Conservation (phyloP, 345 rosid genomes). For the Jatropha curcas region DNA sequence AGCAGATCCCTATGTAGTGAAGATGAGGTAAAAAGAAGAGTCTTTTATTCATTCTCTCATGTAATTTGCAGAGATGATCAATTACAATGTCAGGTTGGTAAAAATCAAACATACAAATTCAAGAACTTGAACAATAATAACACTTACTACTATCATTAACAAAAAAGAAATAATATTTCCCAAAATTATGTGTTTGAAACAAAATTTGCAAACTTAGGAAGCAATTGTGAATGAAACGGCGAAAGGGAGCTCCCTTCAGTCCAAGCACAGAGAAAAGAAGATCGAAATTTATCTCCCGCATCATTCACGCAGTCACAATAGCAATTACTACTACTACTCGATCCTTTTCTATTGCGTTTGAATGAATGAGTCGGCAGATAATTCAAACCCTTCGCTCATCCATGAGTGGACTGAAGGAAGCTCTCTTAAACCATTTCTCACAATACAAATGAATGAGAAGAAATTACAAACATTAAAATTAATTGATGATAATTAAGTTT, state of each 20-base stretch:
- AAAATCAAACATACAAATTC: too few species aligned
- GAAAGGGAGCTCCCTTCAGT: conserved; percentile 50
- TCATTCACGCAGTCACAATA: conserved; percentile 51
- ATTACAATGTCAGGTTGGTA: too few species aligned
- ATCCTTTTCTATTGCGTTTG: conserved; percentile 30
- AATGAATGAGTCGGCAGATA: conserved; percentile 38
- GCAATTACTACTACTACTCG: too few species aligned
- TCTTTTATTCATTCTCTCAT: neutral
- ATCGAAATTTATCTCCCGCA: conserved; percentile 53
- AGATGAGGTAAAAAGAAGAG: too few species aligned
- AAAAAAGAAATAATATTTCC: too few species aligned
- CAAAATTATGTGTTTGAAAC: neutral
- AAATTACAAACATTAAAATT: too few species aligned
- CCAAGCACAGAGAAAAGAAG: conserved; percentile 43
- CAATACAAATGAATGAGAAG: too few species aligned
- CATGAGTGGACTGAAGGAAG: conserved; percentile 60
- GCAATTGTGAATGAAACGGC: conserved; percentile 1
- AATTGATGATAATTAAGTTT: too few species aligned
- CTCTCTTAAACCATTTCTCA: conserved; percentile 34
- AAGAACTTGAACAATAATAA: too few species aligned
- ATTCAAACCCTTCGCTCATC: conserved; percentile 42
- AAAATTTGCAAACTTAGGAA: too few species aligned
- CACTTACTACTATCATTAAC: too few species aligned
- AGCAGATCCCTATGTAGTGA: neutral
- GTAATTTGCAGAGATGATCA: neutral